Conservation (phyloP, 1,284 basidiomycete genomes). For the Leccinum insolens region DNA sequence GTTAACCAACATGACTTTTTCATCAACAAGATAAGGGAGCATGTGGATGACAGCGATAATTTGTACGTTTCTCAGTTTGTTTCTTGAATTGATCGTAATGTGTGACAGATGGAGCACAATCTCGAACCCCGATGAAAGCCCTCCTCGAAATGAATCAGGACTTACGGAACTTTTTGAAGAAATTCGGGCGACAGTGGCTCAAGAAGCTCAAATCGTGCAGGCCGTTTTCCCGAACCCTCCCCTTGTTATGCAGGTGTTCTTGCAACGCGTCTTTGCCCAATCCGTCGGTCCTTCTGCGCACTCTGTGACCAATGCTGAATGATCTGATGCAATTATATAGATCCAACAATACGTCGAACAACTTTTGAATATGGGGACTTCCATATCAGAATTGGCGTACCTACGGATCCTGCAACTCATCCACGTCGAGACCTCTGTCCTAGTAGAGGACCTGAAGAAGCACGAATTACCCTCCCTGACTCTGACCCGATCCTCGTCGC, state of each 20-base stretch:
- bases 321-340: conserved; percentile 44
- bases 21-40: conserved; percentile 83
- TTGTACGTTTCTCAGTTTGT: conserved; percentile 52
- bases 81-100: conserved; percentile 12
- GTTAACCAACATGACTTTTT: conserved; percentile 99
- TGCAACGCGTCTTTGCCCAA: conserved; percentile 98
- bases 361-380: conserved; percentile 72
- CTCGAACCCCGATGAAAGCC: conserved; percentile 76
- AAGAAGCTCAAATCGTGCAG: conserved; percentile 97
- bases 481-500: conserved; percentile 53
- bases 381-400: conserved; percentile 87
- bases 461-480: conserved; percentile 82
- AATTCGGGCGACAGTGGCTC: conserved; percentile 89
- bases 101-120: conserved; percentile 77
- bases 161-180: conserved; percentile 83
- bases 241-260: conserved; percentile 98
- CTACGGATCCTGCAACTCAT: conserved; percentile 90
- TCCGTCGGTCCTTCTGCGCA: conserved; percentile 60
- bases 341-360: conserved; percentile 95
- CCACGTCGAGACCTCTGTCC: conserved; percentile 75
- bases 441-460: conserved; percentile 92
- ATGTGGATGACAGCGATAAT: conserved; percentile 56
- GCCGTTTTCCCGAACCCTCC: conserved; percentile 98
- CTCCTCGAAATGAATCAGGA: conserved; percentile 84
- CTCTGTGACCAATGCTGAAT: background rate